phyloP scores from a whole-genome alignment of 164 flowering plant species.

The Liriodendron chinense region DNA sequence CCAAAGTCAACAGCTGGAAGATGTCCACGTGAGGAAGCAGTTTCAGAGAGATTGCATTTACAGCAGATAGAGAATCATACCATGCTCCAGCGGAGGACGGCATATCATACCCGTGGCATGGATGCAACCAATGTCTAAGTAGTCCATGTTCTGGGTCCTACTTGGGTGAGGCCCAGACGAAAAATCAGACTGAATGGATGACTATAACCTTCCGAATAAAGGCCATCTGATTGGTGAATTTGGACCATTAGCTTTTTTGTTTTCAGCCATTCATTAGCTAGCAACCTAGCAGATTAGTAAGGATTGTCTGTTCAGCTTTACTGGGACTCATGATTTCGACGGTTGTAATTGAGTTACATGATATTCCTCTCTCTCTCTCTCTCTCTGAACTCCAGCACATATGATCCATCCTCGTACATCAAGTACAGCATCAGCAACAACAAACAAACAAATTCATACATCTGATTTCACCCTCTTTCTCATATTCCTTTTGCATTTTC shows the following conservation, averaged over 20 bases:
- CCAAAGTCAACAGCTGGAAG: constrained; percentile 27
- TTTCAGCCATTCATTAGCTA: background rate
- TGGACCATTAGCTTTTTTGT: background rate
- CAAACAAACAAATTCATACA: constrained; percentile 14
- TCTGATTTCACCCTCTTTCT: constrained; percentile 12
- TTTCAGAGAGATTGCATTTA: constrained; percentile 4
- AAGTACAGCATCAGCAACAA: constrained; percentile 5
- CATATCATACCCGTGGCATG: background rate
- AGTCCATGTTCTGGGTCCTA: background rate
- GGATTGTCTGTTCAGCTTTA: too few relatives aligned
- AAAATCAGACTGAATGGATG: too few relatives aligned
- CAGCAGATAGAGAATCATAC: background rate
- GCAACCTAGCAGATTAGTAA: too few relatives aligned
- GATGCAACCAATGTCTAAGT: background rate
- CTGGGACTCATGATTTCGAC: too few relatives aligned
- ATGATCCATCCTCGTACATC: constrained; percentile 22
- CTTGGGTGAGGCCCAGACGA: background rate
- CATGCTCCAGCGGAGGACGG: background rate
- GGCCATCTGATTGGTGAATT: too few relatives aligned
- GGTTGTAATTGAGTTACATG: background rate
- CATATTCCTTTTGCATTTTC: constrained; percentile 3
- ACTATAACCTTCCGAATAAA: too few relatives aligned
- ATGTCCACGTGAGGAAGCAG: constrained; percentile 23
- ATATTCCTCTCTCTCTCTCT: background rate
- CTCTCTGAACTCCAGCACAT: background rate